Percentiles rank a stretch among this genome's conserved stretches.
These are phyloP conservation scores for Leptographium wingfieldii DNA, from an alignment of 2,329 filamentous ascomycete species.

Conservation along the genomic window DNA sequence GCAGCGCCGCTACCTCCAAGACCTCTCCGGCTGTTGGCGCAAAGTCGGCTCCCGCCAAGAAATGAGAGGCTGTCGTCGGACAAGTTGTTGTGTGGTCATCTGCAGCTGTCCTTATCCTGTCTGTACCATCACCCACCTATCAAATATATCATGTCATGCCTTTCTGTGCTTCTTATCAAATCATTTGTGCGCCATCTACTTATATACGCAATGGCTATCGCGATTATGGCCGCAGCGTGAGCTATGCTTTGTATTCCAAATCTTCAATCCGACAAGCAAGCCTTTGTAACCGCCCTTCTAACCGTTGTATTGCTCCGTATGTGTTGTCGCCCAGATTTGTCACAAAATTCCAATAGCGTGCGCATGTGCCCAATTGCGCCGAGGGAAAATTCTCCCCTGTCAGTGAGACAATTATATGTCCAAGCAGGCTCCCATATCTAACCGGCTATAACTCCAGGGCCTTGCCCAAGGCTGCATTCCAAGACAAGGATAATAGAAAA, in stretches of 20 bases:
- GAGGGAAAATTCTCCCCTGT: not conserved
- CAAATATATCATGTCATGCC: not conserved
- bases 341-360: not conserved
- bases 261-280: not conserved
- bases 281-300: not conserved
- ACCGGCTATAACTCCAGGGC: not conserved
- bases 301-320: not conserved
- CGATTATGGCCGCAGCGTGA: not conserved
- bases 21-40: conserved; percentile 3
- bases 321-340: not conserved
- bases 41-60: not conserved
- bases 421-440: not conserved
- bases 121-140: not conserved
- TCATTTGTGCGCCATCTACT: not conserved
- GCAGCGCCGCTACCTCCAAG: conserved; percentile 1
- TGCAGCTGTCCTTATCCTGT: not conserved
- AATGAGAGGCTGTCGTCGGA: not conserved
- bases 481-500: not conserved
- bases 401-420: not conserved
- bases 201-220: not conserved
- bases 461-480: not conserved
- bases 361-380: not conserved
- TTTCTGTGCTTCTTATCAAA: too few species aligned
- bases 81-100: too few species aligned
- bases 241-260: not conserved